Conservation (phyloP, 2,329 filamentous ascomycete genomes). For the Nannizzia gypsea region DNA sequence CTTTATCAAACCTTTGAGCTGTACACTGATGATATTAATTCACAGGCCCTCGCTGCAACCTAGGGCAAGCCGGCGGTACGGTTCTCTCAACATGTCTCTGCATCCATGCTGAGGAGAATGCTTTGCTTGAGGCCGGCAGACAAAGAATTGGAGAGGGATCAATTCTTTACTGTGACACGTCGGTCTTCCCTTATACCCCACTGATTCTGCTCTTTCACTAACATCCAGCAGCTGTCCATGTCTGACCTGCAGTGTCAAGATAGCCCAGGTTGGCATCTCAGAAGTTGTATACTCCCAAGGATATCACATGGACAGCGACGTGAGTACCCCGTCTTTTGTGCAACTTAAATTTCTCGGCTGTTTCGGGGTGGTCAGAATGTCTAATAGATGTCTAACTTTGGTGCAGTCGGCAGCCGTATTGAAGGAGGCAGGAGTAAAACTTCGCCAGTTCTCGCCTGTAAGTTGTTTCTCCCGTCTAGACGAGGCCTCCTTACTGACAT, state of each 20-base stretch:
- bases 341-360: not conserved
- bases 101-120: conserved; percentile 97
- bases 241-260: conserved; percentile 96
- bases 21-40: conserved; percentile 1
- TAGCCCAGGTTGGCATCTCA: conserved; percentile 86
- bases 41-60: conserved; percentile 61
- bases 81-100: conserved; percentile 80
- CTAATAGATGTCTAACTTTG: conserved; percentile 9
- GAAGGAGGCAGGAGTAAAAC: conserved; percentile 64
- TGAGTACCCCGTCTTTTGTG: conserved; percentile 15
- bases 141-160: conserved; percentile 75
- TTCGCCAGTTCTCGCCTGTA: conserved; percentile 81
- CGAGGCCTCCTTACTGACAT: conserved; percentile 8
- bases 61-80: conserved; percentile 55
- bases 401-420: conserved; percentile 63
- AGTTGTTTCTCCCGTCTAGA: conserved; percentile 26
- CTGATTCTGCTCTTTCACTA: conserved; percentile 8
- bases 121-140: conserved; percentile 81
- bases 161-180: conserved; percentile 83
- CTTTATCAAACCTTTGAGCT: not conserved
- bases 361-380: not conserved
- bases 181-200: conserved; percentile 15
- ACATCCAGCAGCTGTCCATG: conserved; percentile 58
- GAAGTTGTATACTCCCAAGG: conserved; percentile 91
- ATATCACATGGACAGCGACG: conserved; percentile 83